Evolutionary conservation across 2,329 filamentous ascomycete species (phyloP).

Genomic region (Torrubiella hemipterigena): DNA sequence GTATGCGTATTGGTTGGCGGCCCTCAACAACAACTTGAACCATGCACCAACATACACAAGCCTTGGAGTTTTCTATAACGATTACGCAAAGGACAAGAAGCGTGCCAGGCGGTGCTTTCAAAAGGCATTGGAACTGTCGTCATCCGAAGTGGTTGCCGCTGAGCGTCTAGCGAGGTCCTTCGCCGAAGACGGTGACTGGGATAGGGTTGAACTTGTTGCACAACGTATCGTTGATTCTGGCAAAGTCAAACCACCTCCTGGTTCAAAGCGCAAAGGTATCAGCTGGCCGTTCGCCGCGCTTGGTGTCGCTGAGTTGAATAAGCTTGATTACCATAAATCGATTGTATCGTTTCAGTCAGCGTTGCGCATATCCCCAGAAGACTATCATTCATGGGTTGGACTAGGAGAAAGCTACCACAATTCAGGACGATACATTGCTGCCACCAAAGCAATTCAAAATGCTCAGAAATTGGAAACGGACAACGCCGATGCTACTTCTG

Average conservation of each 20-base stretch:
- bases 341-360: conserved; percentile 89
- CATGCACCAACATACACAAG: conserved; percentile 86
- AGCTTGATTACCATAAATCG: conserved; percentile 77
- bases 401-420: conserved; percentile 96
- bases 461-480: conserved; percentile 64
- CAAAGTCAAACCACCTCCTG: conserved; percentile 77
- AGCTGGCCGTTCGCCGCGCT: conserved; percentile 95
- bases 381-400: conserved; percentile 94
- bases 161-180: conserved; percentile 78
- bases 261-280: conserved; percentile 83
- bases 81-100: conserved; percentile 79
- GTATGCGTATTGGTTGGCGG: conserved; percentile 71
- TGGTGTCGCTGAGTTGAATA: conserved; percentile 89
- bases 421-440: conserved; percentile 87
- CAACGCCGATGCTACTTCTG: conserved; percentile 38
- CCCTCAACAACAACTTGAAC: conserved; percentile 76
- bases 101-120: conserved; percentile 88
- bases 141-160: conserved; percentile 75
- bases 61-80: conserved; percentile 80
- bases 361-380: conserved; percentile 66
- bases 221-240: conserved; percentile 91
- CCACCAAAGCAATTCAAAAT: conserved; percentile 78
- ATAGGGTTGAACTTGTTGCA: conserved; percentile 85
- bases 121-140: conserved; percentile 87
- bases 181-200: conserved; percentile 88